Evolutionary conservation across 352 stramenopile genomes (phyloP).

Genomic region (Phytopythium chamaehyphon): DNA sequence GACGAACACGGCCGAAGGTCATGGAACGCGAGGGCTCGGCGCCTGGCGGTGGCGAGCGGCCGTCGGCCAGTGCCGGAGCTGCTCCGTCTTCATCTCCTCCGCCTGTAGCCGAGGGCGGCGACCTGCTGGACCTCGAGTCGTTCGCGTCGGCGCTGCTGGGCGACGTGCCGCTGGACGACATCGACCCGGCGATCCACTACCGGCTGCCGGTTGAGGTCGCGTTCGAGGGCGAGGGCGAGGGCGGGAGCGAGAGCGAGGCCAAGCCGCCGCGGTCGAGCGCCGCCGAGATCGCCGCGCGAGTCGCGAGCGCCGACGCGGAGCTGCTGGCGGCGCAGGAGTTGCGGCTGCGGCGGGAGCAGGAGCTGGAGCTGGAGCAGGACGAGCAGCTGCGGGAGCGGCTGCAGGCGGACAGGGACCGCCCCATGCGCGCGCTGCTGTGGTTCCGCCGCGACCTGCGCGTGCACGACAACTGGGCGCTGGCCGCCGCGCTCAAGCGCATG

Average conservation of each 20-base stretch:
- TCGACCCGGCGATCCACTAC: constrained; percentile 28
- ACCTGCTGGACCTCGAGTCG: constrained; percentile 29
- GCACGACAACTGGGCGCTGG: constrained; percentile 94
- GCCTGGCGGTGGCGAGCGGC: neutral
- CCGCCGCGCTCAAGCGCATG: constrained; percentile 46
- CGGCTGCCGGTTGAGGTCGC: constrained; percentile 4
- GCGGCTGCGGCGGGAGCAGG: constrained; percentile 1
- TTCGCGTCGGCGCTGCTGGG: constrained; percentile 39
- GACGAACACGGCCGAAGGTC: constrained; percentile 4
- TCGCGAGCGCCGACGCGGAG: constrained; percentile 2
- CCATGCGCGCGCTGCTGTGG: constrained; percentile 79
- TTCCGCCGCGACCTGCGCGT: constrained; percentile 95
- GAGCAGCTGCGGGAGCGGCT: neutral
- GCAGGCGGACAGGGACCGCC: constrained; percentile 3
- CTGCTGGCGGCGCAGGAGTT: constrained; percentile 4
- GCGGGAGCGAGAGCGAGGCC: neutral
- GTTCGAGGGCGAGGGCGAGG: too few species aligned
- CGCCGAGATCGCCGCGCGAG: constrained; percentile 4
- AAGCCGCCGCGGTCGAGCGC: neutral
- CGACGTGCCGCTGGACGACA: constrained; percentile 32
- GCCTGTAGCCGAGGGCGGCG: constrained; percentile 2
- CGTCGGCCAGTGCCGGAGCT: neutral
- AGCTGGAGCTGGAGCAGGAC: constrained; percentile 3
- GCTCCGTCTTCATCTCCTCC: neutral
- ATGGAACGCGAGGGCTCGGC: constrained; percentile 5